Evolutionary conservation across 2,329 filamentous ascomycete genomes (phyloP).

Genomic region (Albophoma yamanashiensis): DNA sequence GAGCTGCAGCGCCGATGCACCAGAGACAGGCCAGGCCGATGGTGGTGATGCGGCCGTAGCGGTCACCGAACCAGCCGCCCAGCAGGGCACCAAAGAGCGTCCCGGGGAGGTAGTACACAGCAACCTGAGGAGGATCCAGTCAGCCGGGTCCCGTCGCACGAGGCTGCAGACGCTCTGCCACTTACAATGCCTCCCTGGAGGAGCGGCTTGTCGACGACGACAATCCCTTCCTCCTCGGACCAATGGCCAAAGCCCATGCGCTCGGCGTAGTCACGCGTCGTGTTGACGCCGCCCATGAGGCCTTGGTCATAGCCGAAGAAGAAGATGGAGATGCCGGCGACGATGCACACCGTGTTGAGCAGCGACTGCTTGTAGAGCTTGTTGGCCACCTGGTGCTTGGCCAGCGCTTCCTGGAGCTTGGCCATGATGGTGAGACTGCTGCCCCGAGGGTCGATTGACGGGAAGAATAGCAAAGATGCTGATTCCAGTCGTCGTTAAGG

Average conservation of each 20-base stretch:
- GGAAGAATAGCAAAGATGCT: background rate
- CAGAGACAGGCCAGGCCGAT: slow-evolving; percentile 49
- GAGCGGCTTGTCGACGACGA: slow-evolving; percentile 44
- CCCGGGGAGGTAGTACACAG: slow-evolving; percentile 33
- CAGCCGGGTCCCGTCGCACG: background rate
- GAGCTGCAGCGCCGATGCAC: slow-evolving; percentile 47
- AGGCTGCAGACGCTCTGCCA: slow-evolving; percentile 7
- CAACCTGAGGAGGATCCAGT: slow-evolving; percentile 1
- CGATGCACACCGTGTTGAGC: slow-evolving; percentile 49
- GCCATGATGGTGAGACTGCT: background rate
- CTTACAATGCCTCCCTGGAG: slow-evolving; percentile 17
- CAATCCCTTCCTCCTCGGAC: slow-evolving; percentile 33
- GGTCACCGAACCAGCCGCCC: slow-evolving; percentile 55
- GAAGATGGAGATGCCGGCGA: slow-evolving; percentile 56
- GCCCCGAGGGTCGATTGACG: background rate
- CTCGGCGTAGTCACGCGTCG: slow-evolving; percentile 50
- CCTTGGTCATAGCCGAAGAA: slow-evolving; percentile 54
- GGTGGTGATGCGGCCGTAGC: slow-evolving; percentile 49
- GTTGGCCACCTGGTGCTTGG: slow-evolving; percentile 29
- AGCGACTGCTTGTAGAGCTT: slow-evolving; percentile 43
- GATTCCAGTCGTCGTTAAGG: background rate
- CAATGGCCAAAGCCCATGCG: slow-evolving; percentile 56
- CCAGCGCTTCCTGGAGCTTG: background rate
- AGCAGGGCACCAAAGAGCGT: slow-evolving; percentile 53
- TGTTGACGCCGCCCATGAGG: slow-evolving; percentile 56